These are phyloP conservation scores for Apiotrichum montevideense DNA, from an alignment of 1,284 basidiomycete genomes.

Conservation along the genomic window DNA sequence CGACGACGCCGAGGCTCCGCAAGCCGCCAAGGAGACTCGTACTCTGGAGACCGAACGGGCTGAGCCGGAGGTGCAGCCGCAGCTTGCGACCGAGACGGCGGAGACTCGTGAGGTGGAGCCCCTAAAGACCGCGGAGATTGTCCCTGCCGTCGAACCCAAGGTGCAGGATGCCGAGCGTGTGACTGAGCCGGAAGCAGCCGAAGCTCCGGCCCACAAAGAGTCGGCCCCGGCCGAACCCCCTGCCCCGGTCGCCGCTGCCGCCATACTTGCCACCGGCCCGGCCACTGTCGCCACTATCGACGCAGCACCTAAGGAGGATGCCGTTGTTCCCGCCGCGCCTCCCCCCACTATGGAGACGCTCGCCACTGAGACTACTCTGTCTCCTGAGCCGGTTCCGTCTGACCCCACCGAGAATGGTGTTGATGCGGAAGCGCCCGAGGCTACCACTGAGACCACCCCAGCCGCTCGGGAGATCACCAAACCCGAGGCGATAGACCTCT, in stretches of 20 bases:
- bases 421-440: too few relatives aligned
- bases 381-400: too few relatives aligned
- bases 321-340: too few relatives aligned
- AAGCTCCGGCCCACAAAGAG: neutral
- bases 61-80: neutral
- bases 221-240: neutral
- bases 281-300: too few relatives aligned
- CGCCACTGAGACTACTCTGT: too few relatives aligned
- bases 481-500: too few relatives aligned
- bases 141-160: neutral
- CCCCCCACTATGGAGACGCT: too few relatives aligned
- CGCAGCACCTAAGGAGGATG: too few relatives aligned
- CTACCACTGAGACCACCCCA: too few relatives aligned
- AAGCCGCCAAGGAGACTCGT: too few relatives aligned
- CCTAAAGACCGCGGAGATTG: neutral
- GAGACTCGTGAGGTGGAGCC: neutral
- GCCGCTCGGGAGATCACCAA: too few relatives aligned
- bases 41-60: neutral
- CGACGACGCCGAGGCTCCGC: neutral
- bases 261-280: neutral
- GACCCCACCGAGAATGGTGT: too few relatives aligned
- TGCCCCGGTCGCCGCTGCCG: neutral
- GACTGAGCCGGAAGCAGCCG: slow-evolving; percentile 25
- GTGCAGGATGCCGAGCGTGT: neutral
- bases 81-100: neutral